A percentile compares a stretch with the other conserved stretches of the same genome.
phyloP scores from a whole-genome alignment of 1,284 basidiomycete genomes.

The Coniophora puteana region DNA sequence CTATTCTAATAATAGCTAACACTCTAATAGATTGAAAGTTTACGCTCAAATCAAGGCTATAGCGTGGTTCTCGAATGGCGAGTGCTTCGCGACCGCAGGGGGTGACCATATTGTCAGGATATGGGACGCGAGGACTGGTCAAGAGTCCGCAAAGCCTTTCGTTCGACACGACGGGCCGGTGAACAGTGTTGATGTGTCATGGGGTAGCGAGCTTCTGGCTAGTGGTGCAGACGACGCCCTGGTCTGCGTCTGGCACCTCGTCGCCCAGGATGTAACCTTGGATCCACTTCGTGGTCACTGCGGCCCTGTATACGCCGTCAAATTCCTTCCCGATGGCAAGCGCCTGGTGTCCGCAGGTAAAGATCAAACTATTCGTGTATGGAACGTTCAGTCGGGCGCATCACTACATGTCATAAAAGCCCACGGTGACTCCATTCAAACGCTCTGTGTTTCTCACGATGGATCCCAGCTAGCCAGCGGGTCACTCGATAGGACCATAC shows the following conservation, averaged over 20 bases:
- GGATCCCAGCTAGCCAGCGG: constrained; percentile 25
- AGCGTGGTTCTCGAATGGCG: constrained; percentile 7
- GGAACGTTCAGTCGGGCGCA: constrained; percentile 20
- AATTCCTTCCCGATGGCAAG: constrained; percentile 24
- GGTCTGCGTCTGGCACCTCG: constrained; percentile 29
- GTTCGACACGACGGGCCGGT: constrained; percentile 25
- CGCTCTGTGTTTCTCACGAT: constrained; percentile 23
- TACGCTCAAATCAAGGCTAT: constrained; percentile 14
- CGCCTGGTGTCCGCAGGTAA: constrained; percentile 24
- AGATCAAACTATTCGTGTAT: constrained; percentile 26
- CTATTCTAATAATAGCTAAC: too few relatives aligned
- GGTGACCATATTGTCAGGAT: background rate
- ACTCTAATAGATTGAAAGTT: too few relatives aligned
- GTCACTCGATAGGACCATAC: constrained; percentile 26
- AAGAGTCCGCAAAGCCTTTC: too few relatives aligned
- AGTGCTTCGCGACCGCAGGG: constrained; percentile 3
- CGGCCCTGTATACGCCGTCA: constrained; percentile 22
- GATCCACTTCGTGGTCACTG: constrained; percentile 21
- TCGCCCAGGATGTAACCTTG: constrained; percentile 28
- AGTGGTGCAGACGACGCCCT: constrained; percentile 20
- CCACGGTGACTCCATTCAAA: background rate
- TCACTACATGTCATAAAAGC: constrained; percentile 12
- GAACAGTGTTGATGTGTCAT: constrained; percentile 22
- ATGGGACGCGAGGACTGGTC: constrained; percentile 4
- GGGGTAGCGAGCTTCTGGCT: constrained; percentile 21